phyloP scores from a whole-genome alignment of 140 eudicot genomes.

The Artemisia princeps region DNA sequence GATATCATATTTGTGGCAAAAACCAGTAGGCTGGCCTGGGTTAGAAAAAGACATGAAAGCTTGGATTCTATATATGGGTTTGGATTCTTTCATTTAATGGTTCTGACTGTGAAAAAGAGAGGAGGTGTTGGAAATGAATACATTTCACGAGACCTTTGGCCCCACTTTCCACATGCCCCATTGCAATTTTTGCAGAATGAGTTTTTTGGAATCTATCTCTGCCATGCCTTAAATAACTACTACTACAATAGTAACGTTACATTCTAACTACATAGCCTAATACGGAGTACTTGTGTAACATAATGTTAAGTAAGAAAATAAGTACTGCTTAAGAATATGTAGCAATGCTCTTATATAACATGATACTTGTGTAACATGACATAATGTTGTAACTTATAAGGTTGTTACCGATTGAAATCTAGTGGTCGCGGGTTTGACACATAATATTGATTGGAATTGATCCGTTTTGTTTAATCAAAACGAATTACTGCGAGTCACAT shows the following conservation, averaged over 20 bases:
- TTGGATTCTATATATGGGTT: conserved; percentile 26
- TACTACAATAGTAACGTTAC: no score
- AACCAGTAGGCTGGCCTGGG: conserved; percentile 1
- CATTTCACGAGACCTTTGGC: conserved; percentile 21
- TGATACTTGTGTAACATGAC: no score
- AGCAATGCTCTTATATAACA: no score
- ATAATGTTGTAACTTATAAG: no score
- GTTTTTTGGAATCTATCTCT: conserved; percentile 19
- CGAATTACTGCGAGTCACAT: conserved; percentile 19
- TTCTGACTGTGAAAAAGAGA: conserved; percentile 19
- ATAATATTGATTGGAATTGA: no score
- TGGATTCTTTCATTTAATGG: conserved; percentile 32
- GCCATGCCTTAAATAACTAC: not conserved
- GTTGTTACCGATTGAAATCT: no score
- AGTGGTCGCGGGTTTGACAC: no score
- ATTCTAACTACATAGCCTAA: no score
- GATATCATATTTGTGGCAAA: conserved; percentile 7
- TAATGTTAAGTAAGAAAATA: not conserved
- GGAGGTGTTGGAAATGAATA: conserved; percentile 29
- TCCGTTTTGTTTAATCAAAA: no score
- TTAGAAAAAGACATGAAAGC: conserved; percentile 22
- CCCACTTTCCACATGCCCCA: conserved; percentile 35
- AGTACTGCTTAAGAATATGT: no score
- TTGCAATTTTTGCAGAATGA: not conserved
- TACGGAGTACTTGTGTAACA: not conserved